Evolutionary conservation across 2,329 filamentous ascomycete species (phyloP), one percentile per base, ranked within the genome.

Genomic region (Helotiales sp.): DNA sequence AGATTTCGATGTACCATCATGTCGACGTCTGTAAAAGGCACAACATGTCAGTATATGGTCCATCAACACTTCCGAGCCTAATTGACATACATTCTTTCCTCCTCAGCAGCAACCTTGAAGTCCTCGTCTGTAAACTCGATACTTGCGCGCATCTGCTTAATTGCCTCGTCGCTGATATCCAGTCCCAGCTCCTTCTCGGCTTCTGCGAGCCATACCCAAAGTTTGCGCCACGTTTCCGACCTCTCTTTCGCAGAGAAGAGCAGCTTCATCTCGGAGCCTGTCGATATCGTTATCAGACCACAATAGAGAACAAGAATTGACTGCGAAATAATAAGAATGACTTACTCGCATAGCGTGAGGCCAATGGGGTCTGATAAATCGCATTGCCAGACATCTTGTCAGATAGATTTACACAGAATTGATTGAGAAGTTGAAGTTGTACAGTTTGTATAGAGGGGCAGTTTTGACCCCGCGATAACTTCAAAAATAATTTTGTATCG

Each of bases 141-240:
- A 60, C 93, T 81, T n/a, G 84, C 82, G 63, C 82, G 80, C 83
- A 96, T 89, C 74, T 92, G 83, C 58, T 86, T 81, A 52, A 97
- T 78, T 8, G 92, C 92, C 68, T 93, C 85, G 19, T 81, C 73
- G 13, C 83, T 86, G 70, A 96, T 93, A 6, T 82, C 77, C 42
- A 96, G 82, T 1, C 92, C 92, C 1, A 96, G 82, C 73, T 93
- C 88, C 72, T 86, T 87, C 78, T 96, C 88, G 9, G 83, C 80
- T 78, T 96, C 88, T 24, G 92, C 92, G 10, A 96, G 87, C 75
- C 82, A 86, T 44, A 93, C 78, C 93, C 93, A 97, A 17, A 96
- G 64, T 82, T 84, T 9, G 67, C 68, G 44, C 60, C 60, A 63
- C 82, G 78, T 24, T 75, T 78, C 2, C 77, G 54, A 53, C 17